Percentiles rank a stretch among this genome's conserved stretches.
Evolutionary conservation across 2,329 filamentous ascomycete genomes (phyloP).

Genomic region (Graphilbum ipis-grandicollis): DNA sequence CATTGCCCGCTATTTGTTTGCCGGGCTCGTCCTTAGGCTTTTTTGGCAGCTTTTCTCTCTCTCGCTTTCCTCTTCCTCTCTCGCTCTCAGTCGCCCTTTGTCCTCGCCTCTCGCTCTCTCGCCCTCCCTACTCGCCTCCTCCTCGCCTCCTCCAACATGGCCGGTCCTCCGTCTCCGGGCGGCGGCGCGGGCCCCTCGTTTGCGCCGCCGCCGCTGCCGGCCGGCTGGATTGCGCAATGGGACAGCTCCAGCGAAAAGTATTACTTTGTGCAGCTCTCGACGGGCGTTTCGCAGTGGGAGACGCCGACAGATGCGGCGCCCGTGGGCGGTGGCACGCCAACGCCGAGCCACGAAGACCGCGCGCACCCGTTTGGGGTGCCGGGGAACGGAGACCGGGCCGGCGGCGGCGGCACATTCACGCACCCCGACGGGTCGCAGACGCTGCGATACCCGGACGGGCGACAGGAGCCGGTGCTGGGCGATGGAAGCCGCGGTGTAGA

Average conservation of each 20-base stretch:
- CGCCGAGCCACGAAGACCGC: slow-evolving; percentile 29
- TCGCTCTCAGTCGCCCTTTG: neutral
- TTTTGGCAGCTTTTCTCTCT: neutral
- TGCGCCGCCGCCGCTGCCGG: slow-evolving; percentile 40
- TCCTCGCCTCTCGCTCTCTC: neutral
- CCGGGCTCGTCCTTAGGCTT: too few relatives aligned
- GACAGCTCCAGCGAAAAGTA: slow-evolving; percentile 47
- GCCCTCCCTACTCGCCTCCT: neutral
- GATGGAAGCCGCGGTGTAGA: slow-evolving; percentile 22
- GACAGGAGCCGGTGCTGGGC: slow-evolving; percentile 40
- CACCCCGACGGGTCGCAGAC: slow-evolving; percentile 46
- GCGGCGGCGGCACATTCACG: slow-evolving; percentile 24
- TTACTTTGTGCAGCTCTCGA: slow-evolving; percentile 57
- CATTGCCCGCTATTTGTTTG: too few relatives aligned
- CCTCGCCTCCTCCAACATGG: slow-evolving; percentile 20
- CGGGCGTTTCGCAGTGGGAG: slow-evolving; percentile 59
- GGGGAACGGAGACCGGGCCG: slow-evolving; percentile 6
- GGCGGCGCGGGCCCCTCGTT: slow-evolving; percentile 41
- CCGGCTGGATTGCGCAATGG: slow-evolving; percentile 56
- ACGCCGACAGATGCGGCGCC: slow-evolving; percentile 47
- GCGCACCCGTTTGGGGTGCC: slow-evolving; percentile 48
- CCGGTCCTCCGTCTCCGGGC: slow-evolving; percentile 39
- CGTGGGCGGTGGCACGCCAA: slow-evolving; percentile 33
- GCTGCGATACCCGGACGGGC: slow-evolving; percentile 40
- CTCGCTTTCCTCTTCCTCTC: neutral